Conservation (phyloP, 305 asterid species). For the Fraxinus sp. region DNA sequence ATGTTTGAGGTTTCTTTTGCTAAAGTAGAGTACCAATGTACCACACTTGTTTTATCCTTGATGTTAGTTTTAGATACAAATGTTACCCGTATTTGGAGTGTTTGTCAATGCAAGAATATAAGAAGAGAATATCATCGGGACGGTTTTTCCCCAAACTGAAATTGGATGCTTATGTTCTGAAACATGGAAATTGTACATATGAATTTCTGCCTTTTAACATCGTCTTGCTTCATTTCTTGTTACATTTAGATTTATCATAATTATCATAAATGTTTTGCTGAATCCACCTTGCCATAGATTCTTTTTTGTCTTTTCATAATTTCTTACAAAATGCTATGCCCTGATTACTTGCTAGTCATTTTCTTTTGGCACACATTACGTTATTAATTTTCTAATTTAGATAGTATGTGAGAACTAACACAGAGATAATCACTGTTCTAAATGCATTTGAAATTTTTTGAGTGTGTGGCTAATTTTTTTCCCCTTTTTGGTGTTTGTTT, state of each 20-base stretch:
- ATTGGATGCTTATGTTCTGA: constrained; percentile 2
- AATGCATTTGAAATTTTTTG: background rate
- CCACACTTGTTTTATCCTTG: background rate
- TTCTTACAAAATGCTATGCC: background rate
- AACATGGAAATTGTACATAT: background rate
- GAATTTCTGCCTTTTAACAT: background rate
- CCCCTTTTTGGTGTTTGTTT: background rate
- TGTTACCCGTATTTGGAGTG: background rate
- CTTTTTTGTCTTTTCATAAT: background rate
- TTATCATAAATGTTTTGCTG: background rate
- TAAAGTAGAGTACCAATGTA: constrained; percentile 5
- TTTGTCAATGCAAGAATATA: constrained; percentile 22
- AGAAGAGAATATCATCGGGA: background rate
- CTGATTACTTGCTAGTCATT: background rate
- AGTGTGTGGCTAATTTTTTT: background rate
- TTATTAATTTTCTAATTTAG: background rate
- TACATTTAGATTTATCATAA: background rate
- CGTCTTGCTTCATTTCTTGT: background rate
- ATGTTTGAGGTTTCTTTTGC: constrained; percentile 19
- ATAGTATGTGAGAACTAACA: background rate
- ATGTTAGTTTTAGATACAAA: constrained; percentile 24
- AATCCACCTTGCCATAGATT: background rate
- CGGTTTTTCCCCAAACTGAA: background rate
- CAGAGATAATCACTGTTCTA: background rate
- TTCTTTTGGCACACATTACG: background rate